Conservation (phyloP, 768 basidiomycete genomes). For the Xerocomus spinulosus region DNA sequence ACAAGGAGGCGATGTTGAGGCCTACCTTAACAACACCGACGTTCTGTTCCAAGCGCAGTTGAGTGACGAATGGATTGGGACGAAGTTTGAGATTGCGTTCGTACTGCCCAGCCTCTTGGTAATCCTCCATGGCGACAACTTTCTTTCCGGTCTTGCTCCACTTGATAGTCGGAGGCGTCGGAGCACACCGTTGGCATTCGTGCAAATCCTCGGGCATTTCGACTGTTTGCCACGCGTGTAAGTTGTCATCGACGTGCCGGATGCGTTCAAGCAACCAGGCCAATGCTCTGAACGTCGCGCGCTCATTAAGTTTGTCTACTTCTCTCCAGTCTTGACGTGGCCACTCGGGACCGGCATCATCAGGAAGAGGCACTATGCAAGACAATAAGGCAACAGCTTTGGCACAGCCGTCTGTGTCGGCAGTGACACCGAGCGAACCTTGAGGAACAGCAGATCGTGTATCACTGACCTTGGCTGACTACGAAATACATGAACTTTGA, state of each 20-base stretch:
- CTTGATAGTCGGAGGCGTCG: constrained; percentile 64
- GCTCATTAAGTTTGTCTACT: constrained; percentile 84
- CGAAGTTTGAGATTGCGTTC: constrained; percentile 84
- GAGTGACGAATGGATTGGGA: constrained; percentile 82
- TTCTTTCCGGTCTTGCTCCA: constrained; percentile 65
- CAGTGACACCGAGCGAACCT: constrained; percentile 45
- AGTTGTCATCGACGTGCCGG: constrained; percentile 63
- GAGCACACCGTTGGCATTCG: constrained; percentile 79
- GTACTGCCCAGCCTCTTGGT: constrained; percentile 81
- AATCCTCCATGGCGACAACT: constrained; percentile 72
- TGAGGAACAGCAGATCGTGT: constrained; percentile 67
- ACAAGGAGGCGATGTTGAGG: constrained; percentile 79
- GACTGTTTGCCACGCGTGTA: constrained; percentile 64
- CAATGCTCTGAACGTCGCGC: constrained; percentile 70
- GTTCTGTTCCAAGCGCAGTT: constrained; percentile 62
- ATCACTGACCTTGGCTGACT: constrained; percentile 52
- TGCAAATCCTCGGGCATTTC: constrained; percentile 40
- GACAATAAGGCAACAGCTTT: constrained; percentile 76
- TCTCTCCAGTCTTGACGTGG: constrained; percentile 67
- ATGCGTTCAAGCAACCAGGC: constrained; percentile 88
- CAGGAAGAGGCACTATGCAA: constrained; percentile 67
- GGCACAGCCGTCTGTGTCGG: constrained; percentile 59
- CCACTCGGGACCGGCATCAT: constrained; percentile 78
- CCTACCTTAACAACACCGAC: constrained; percentile 76
- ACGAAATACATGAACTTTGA: constrained; percentile 6